Percentiles rank a stretch among this genome's conserved stretches.
phyloP scores from a whole-genome alignment of 352 stramenopile genomes.

The Pythium monospermum region DNA sequence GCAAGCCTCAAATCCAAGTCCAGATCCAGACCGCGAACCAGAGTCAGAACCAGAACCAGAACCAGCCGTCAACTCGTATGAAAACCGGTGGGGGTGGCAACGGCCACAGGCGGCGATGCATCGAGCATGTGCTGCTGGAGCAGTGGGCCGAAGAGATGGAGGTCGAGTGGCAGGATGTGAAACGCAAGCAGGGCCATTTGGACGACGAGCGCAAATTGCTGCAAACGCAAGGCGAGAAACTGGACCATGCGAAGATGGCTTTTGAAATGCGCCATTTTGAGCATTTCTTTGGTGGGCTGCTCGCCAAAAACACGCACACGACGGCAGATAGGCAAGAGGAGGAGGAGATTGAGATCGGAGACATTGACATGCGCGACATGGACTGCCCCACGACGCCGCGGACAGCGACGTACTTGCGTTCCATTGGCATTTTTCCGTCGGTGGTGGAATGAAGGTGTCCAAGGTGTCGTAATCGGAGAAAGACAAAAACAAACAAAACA shows the following conservation, averaged over 20 bases:
- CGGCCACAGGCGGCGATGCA: neutral
- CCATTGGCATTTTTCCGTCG: slow-evolving; percentile 18
- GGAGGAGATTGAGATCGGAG: neutral
- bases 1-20: no score
- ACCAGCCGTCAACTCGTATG: neutral
- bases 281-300: slow-evolving; percentile 17
- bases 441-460: slow-evolving; percentile 8
- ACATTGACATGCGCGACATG: slow-evolving; percentile 15
- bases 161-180: slow-evolving; percentile 11
- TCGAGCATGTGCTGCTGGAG: slow-evolving; percentile 15
- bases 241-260: slow-evolving; percentile 16
- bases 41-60: no score
- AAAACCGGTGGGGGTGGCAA: neutral
- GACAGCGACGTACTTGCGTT: slow-evolving; percentile 14
- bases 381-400: slow-evolving; percentile 19
- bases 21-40: no score
- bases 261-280: slow-evolving; percentile 20
- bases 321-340: no score
- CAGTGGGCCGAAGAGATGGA: slow-evolving; percentile 19
- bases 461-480: neutral
- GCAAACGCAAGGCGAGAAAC: slow-evolving; percentile 6
- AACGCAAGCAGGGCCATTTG: slow-evolving; percentile 13
- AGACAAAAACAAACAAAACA: no score
- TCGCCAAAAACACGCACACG: no score
- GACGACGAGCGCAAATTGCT: slow-evolving; percentile 13